Base-by-base conservation (phyloP, 2,329 filamentous ascomycete species). In the Arthrobotrys iridis region DNA sequence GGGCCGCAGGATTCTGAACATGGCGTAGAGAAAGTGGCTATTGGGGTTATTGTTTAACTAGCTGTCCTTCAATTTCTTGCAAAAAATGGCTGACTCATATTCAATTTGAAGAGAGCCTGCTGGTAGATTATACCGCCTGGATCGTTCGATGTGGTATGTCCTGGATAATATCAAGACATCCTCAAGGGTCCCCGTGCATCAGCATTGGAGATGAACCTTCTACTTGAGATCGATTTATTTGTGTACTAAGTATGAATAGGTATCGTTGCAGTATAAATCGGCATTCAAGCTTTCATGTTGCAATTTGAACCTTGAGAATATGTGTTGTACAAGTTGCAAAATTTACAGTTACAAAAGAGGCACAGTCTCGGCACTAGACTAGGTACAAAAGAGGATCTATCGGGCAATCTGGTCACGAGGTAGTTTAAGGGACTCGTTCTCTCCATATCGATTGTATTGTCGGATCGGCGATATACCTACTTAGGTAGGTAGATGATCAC, bases 321-420 rank as follows among this genome's bases (percentile, higher is more conserved):
- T 63, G 59, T 28, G 59, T 63, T 63, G 59, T 37, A 48, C 26
- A 26, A 2, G 59, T 63, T 63, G 59, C n/a, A 63, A 40, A 63
- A 26, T 50, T 37, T 13, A 20, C 41, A 20, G 4, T 15, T 30
- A 37, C 22, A 45, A 43, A 18, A 52, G n/a, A n/a, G n/a, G n/a
- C n/a, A 37, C 33, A 37, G 33, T 7, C 33, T 37, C 33, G n/a
- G n/a, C n/a, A n/a, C n/a, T n/a, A n/a, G n/a, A n/a, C n/a, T n/a
- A n/a, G n/a, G n/a, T n/a, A n/a, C n/a, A n/a, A n/a, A n/a, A n/a
- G n/a, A n/a, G n/a, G n/a, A n/a, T n/a, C n/a, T n/a, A n/a, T n/a
- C n/a, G n/a, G n/a, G n/a, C n/a, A n/a, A n/a, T n/a, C n/a, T n/a
- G n/a, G n/a, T n/a, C n/a, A n/a, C n/a, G n/a, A n/a, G n/a, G n/a